Evolutionary conservation across 345 rosid genomes (phyloP), one percentile per base, ranked within the genome.

Genomic region (Camelina hispida): DNA sequence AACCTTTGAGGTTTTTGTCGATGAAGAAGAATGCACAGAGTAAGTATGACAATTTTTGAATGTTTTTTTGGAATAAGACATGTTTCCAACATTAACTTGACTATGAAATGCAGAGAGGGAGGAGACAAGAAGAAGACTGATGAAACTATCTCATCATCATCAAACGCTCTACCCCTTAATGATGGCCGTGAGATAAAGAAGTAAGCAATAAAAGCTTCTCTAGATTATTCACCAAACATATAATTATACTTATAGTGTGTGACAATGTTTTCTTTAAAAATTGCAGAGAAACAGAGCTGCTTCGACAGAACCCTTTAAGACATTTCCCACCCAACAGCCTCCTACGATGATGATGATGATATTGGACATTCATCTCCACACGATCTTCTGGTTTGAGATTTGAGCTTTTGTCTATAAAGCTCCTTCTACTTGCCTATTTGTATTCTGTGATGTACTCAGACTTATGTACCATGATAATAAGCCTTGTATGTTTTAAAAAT

Each of bases 281-380:
- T 9, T 76, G 75, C 84, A 90, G 96, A 83, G 96, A 88, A 77
- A 86, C 93, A 13, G 93, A 87, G 76, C 81, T 94, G 16, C 78
- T 94, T 72, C 83, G 89, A 80, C 87, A 87, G 80, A 87, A 90
- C 62, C 98, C 97, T 2, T 74, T 91, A 52, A 86, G 97, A 65
- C 85, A 91, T 78, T 94, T 94, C 80, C 96, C 97, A 44, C 62
- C 72, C 17, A 83, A 65, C 79, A 84, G 91, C 74, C 90, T 89
- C 71, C 90, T 93, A 9, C 74, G 98, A 75, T 91, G 87, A 91
- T 13, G 52, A 17, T 28, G 47, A 7, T 13, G 53, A 13, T 1
- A 10, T 9, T 22, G 1, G 13, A 2, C 38, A 18, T 37, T 74
- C 66, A 37, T 35, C 72, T 11, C 32, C 37, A 47, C 78, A 66